These are phyloP conservation scores for Tylopilus sp. DNA, from an alignment of 768 basidiomycete species.

Conservation along the genomic window DNA sequence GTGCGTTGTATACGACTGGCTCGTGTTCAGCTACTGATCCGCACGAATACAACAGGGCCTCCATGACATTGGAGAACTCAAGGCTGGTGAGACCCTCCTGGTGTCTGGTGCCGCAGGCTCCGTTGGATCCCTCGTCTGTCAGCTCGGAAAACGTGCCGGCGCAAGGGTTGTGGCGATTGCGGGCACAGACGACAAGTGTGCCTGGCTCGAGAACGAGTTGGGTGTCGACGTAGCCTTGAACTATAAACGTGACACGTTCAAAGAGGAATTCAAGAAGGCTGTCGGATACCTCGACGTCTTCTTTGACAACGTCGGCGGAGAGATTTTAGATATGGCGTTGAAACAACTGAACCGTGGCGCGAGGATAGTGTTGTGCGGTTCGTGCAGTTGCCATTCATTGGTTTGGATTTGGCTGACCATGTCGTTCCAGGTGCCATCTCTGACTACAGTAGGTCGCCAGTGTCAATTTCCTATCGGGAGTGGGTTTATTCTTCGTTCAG, in stretches of 20 bases:
- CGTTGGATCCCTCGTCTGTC: constrained; percentile 80
- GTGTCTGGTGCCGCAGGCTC: constrained; percentile 92
- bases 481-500: constrained; percentile 31
- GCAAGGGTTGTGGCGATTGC: constrained; percentile 88
- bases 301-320: constrained; percentile 82
- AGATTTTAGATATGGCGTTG: constrained; percentile 77
- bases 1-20: constrained; percentile 38
- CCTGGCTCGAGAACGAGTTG: constrained; percentile 80
- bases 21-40: constrained; percentile 3
- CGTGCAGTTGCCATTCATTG: constrained; percentile 20
- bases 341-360: constrained; percentile 74
- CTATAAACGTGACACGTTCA: constrained; percentile 79
- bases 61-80: constrained; percentile 73
- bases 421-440: constrained; percentile 69
- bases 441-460: constrained; percentile 60
- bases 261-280: constrained; percentile 61
- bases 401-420: constrained; percentile 4
- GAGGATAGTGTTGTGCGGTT: constrained; percentile 79
- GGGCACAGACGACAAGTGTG: constrained; percentile 78
- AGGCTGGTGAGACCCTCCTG: constrained; percentile 81
- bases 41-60: constrained; percentile 55
- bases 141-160: constrained; percentile 74
- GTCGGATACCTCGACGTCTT: constrained; percentile 80
- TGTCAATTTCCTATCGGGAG: not conserved
- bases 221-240: constrained; percentile 83